Conservation (phyloP, 805 yeast species). For the Danielia reshetovae region DNA sequence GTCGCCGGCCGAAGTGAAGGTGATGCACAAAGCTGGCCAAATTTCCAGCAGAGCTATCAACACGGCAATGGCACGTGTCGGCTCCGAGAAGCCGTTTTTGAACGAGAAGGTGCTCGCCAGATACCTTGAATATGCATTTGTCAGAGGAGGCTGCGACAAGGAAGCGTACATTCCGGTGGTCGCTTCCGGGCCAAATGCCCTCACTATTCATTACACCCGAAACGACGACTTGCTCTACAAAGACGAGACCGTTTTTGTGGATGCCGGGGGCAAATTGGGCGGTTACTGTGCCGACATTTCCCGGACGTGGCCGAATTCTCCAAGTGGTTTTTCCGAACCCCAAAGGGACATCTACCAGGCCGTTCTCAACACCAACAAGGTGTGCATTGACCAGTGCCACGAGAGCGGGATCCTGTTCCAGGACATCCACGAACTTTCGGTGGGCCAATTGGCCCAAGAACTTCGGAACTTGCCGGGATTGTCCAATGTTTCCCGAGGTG, state of each 20-base stretch:
- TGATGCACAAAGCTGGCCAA: slow-evolving; percentile 80
- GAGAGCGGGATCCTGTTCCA: slow-evolving; percentile 55
- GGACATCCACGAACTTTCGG: slow-evolving; percentile 72
- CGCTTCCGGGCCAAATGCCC: slow-evolving; percentile 87
- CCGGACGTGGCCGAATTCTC: slow-evolving; percentile 90
- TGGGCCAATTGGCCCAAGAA: slow-evolving; percentile 55
- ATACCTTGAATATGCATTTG: slow-evolving; percentile 76
- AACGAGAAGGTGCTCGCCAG: slow-evolving; percentile 79
- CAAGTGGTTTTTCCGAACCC: slow-evolving; percentile 63
- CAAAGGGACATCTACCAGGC: slow-evolving; percentile 88
- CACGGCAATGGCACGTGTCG: slow-evolving; percentile 65
- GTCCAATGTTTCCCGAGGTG: slow-evolving; percentile 44
- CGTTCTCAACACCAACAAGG: slow-evolving; percentile 76
- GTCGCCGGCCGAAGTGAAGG: slow-evolving; percentile 67
- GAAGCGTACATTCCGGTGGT: slow-evolving; percentile 94
- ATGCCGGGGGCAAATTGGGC: slow-evolving; percentile 91
- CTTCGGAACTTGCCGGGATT: slow-evolving; percentile 70
- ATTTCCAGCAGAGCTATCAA: slow-evolving; percentile 83
- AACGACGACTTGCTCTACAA: slow-evolving; percentile 77
- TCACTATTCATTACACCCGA: slow-evolving; percentile 90
- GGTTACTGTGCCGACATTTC: slow-evolving; percentile 96
- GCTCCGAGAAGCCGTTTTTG: slow-evolving; percentile 41
- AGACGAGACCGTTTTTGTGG: slow-evolving; percentile 85
- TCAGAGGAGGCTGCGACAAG: slow-evolving; percentile 83
- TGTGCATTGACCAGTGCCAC: slow-evolving; percentile 69